Evolutionary conservation across 352 stramenopile species (phyloP).

Genomic region (Phytophthora crassamura): DNA sequence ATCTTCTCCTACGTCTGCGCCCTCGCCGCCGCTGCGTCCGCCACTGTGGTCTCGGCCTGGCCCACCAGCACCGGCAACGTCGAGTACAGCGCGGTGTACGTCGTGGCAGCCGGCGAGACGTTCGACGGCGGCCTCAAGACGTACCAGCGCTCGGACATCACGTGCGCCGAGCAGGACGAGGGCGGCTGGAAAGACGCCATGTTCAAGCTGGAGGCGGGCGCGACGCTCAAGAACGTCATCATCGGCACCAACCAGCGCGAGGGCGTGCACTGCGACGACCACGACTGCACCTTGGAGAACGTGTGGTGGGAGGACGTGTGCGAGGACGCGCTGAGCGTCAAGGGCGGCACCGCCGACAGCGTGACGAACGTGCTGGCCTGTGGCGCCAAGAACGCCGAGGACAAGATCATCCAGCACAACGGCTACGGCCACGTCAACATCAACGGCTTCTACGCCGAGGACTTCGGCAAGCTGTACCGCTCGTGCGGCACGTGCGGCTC

Average conservation of each 20-base stretch:
- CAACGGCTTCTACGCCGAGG: conserved; percentile 49
- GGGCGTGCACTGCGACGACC: no score
- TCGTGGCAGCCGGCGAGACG: conserved; percentile 37
- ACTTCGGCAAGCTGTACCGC: no score
- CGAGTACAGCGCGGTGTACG: conserved; percentile 38
- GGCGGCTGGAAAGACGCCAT: conserved; percentile 32
- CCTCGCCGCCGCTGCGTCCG: conserved; percentile 13
- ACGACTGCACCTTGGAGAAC: conserved; percentile 42
- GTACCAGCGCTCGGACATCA: conserved; percentile 50
- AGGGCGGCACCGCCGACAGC: conserved; percentile 35
- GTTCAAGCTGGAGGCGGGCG: conserved; percentile 44
- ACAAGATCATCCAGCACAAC: conserved; percentile 62
- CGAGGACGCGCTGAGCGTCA: conserved; percentile 48
- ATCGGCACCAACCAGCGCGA: no score
- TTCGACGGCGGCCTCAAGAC: conserved; percentile 47
- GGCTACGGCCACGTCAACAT: conserved; percentile 49
- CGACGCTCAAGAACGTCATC: conserved; percentile 54
- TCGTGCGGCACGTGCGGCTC: no score
- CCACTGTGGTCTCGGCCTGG: conserved; percentile 26
- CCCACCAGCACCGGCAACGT: conserved; percentile 38
- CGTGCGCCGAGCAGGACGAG: conserved; percentile 36
- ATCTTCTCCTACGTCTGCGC: conserved; percentile 23
- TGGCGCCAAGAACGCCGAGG: conserved; percentile 32
- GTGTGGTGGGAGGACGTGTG: conserved; percentile 50
- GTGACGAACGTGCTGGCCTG: conserved; percentile 42